These are phyloP conservation scores for Coemansia sp. DNA, from an alignment of 192 early-diverging fungal species.

Conservation along the genomic window DNA sequence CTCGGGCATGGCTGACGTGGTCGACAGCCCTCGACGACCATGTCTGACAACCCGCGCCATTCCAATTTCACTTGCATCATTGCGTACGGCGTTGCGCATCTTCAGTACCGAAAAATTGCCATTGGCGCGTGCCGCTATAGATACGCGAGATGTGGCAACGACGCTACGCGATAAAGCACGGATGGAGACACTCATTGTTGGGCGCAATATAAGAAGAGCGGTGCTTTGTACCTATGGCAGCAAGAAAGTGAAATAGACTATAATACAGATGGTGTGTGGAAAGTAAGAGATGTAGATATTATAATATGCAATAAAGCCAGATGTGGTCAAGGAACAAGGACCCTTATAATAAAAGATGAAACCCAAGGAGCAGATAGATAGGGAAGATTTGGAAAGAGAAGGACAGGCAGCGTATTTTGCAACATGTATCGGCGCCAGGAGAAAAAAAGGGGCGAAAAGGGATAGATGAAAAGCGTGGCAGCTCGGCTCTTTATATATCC, in stretches of 20 bases:
- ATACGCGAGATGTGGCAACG: constrained; percentile 11
- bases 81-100: not conserved
- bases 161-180: constrained; percentile 28
- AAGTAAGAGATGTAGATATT: not conserved
- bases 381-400: not conserved
- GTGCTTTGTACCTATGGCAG: not conserved
- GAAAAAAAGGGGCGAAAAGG: too few relatives aligned
- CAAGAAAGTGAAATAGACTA: not conserved
- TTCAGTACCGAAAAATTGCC: not conserved
- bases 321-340: not conserved
- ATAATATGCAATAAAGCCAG: not conserved
- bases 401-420: too few relatives aligned
- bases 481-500: not conserved
- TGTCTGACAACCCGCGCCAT: not conserved
- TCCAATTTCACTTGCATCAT: not conserved
- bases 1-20: constrained; percentile 29
- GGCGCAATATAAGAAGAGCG: not conserved
- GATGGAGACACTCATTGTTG: constrained; percentile 28
- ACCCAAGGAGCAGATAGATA: not conserved
- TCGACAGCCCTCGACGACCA: constrained; percentile 22
- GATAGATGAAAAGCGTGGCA: not conserved
- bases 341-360: not conserved
- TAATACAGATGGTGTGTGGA: not conserved
- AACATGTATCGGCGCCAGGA: too few relatives aligned
- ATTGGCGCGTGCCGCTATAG: not conserved